Evolutionary conservation across 164 flowering plant genomes (phyloP).

Genomic region (Dillenia suffruticosa): DNA sequence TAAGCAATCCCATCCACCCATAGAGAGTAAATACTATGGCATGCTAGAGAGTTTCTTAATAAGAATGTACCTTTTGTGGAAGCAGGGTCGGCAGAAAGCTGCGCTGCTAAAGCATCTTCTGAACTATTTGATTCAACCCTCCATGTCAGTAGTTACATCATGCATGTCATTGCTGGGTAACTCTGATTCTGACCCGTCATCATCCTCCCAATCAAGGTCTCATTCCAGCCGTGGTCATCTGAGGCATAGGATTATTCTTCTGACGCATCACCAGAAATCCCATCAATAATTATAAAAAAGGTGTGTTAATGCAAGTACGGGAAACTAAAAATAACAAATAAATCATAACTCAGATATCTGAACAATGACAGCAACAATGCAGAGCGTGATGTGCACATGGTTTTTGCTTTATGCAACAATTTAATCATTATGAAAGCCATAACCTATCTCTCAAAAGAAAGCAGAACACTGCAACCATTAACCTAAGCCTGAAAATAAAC

Average conservation of each 20-base stretch:
- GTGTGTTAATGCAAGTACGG: not conserved
- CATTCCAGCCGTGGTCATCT: slow-evolving; percentile 21
- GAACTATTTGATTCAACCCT: slow-evolving; percentile 5
- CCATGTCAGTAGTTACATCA: slow-evolving; percentile 6
- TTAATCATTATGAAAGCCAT: too few species aligned
- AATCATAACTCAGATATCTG: not conserved
- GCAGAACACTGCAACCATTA: not conserved
- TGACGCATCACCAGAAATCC: slow-evolving; percentile 29
- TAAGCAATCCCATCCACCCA: too few species aligned
- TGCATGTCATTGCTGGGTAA: slow-evolving; percentile 10
- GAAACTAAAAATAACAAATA: not conserved
- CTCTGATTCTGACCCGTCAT: slow-evolving; percentile 13
- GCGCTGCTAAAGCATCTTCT: too few species aligned
- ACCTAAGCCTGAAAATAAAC: too few species aligned
- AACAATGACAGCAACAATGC: not conserved
- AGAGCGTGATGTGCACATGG: not conserved
- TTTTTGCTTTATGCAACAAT: too few species aligned
- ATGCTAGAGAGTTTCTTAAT: too few species aligned
- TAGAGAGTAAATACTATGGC: too few species aligned
- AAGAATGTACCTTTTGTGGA: too few species aligned
- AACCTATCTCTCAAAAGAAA: not conserved
- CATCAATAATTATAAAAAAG: slow-evolving; percentile 11
- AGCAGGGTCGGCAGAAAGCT: too few species aligned
- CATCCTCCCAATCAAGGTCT: slow-evolving; percentile 20
- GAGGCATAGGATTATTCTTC: slow-evolving; percentile 17